Evolutionary conservation across 371 early-diverging fungal genomes (phyloP), one percentile per base, ranked within the genome.

Genomic region (Haplosporangium sp.): DNA sequence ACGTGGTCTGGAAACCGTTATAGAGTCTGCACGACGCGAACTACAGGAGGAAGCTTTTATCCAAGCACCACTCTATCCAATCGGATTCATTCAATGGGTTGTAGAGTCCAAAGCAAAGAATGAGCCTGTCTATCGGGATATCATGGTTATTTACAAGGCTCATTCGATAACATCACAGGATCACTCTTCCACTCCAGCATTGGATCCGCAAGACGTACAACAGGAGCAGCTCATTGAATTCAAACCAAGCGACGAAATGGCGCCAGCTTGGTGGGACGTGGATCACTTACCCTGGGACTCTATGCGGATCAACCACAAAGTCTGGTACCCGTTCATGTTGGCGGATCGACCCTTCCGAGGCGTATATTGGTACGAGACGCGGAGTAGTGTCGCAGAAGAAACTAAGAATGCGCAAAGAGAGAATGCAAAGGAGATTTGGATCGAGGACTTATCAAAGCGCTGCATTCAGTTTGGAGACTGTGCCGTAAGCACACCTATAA

Each of bases 81-180:
- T 76, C 41, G 76, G 76, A 0, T 66, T 58, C 13, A 66, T 76
- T 13, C 76, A 76, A 45, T 76, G 76, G 76, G 71, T 70, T 23
- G 70, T 70, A 4, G 50, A 51, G n/a, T 21, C 13, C 20, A 8
- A 55, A 7, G 5, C 6, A 7, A 13, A 6, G 4, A 29, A 45
- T 12, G 48, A 61, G 6, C 20, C 50, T 2, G 51, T 67, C 0
- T 70, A 69, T 20, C 57, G 76, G 14, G 76, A 76, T 21, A 23
- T 76, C 36, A 76, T 76, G 76, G 54, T 76, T 41, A 64, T 76
- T 6, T 76, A 55, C 52, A 76, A 76, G 52, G 70, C 70, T n/a
- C 67, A 66, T 36, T 55, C 70, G 1, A 20, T 62, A 6, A 50
- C 67, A 14, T 18, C 16, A 14, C 14, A 56, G 43, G 43, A 10